Base-by-base conservation (phyloP, 108 stramenopile genomes). In the Nitzschia sp. region DNA sequence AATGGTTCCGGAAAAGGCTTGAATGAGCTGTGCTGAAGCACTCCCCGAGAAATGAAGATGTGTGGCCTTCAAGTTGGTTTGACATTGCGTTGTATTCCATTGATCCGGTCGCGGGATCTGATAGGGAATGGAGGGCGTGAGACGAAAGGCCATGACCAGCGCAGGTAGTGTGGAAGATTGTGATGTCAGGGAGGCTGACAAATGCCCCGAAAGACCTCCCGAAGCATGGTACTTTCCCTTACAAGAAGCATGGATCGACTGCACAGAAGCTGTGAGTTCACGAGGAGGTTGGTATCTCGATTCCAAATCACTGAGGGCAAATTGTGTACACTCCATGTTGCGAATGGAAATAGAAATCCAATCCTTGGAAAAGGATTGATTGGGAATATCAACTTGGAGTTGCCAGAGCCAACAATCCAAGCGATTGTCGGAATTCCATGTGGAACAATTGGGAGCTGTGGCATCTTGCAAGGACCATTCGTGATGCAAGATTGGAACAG, bases 391-490 rank as follows among this genome's bases (percentile, higher is more conserved):
- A 0, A 87, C 52, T 24, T 70, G 57, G 3, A 84, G 55, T 61
- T 78, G 61, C 77, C 74, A 88, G 22, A 91, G 60, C 84, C 86
- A 88, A 62, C 87, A 88, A 17, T 81, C 77, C 38, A 91, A 63
- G 9, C 84, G 76, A 42, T 86, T 60, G 65, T 86, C 82, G 9
- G 82, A 74, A 34, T 75, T 61, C 55, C 53, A 53, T 65, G 51
- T 34, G 11, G 41, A n/a, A 38, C 64, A 65, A 52, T 65, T 65
- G 34, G 48, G 48, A 19, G 20, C 39, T 48, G 46, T 34, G 29
- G 29, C 29, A 34, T 34, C 29, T 1, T 34, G 29, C 3, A 34
- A 34, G n/a, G n/a, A n/a, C n/a, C n/a, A n/a, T n/a, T n/a, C n/a
- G n/a, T n/a, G n/a, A n/a, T n/a, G n/a, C n/a, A n/a, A n/a, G n/a